These are phyloP conservation scores for Sporothrix humicola DNA, from an alignment of 2,329 filamentous ascomycete genomes.

Conservation along the genomic window DNA sequence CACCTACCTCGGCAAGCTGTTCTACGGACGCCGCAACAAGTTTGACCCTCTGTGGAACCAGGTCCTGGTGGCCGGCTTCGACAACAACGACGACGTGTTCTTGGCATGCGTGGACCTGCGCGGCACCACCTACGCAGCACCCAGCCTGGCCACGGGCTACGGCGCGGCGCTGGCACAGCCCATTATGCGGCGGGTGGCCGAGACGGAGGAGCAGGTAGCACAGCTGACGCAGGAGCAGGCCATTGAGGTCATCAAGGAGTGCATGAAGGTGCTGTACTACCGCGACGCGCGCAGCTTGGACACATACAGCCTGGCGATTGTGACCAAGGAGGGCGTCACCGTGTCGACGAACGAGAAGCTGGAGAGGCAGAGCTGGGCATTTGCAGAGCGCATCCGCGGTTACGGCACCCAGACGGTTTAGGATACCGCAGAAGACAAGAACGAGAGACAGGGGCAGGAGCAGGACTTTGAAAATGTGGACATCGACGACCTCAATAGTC, in stretches of 20 bases:
- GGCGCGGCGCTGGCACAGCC: constrained; percentile 92
- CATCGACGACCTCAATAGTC: neutral
- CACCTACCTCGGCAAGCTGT: constrained; percentile 93
- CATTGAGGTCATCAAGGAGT: constrained; percentile 81
- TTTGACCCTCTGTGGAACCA: constrained; percentile 99
- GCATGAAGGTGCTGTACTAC: constrained; percentile 99
- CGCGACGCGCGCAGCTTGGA: constrained; percentile 92
- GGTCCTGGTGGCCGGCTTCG: constrained; percentile 86
- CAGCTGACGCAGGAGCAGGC: constrained; percentile 78
- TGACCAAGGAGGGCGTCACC: constrained; percentile 88
- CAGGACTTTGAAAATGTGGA: neutral
- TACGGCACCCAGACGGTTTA: constrained; percentile 85
- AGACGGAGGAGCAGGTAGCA: constrained; percentile 79
- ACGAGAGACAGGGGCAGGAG: neutral
- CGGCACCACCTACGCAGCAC: constrained; percentile 87
- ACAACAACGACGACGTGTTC: constrained; percentile 81
- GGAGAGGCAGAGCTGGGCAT: constrained; percentile 96
- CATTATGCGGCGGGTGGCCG: constrained; percentile 81
- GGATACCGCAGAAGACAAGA: constrained; percentile 18
- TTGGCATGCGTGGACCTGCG: constrained; percentile 89
- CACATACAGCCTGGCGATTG: constrained; percentile 86
- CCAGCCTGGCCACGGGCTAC: constrained; percentile 90
- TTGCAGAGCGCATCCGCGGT: constrained; percentile 91
- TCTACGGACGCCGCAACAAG: constrained; percentile 92
- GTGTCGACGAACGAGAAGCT: constrained; percentile 84